phyloP scores from a whole-genome alignment of 2,329 filamentous ascomycete species.

The Pseudogymnoascus sp. region DNA sequence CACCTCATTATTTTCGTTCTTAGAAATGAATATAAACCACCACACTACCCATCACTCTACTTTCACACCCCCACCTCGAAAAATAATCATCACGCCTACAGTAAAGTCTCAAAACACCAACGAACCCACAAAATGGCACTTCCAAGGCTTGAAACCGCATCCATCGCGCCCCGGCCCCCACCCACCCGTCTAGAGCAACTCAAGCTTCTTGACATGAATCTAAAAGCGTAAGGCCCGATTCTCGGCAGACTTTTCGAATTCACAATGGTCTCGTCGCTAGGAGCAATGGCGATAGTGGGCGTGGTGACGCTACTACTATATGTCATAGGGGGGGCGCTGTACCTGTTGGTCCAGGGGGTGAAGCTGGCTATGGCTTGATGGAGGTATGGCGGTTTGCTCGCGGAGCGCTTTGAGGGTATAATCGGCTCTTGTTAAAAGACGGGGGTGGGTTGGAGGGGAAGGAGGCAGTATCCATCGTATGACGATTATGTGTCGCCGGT shows the following conservation, averaged over 20 bases:
- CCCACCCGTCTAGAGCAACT: not conserved
- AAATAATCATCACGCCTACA: not conserved
- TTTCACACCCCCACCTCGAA: not conserved
- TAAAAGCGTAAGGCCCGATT: not conserved
- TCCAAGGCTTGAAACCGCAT: not conserved
- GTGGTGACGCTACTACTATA: not conserved
- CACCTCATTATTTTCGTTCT: not conserved
- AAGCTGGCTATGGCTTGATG: not conserved
- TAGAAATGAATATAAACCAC: not conserved
- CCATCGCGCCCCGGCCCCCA: not conserved
- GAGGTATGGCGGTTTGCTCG: not conserved
- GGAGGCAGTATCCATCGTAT: not conserved
- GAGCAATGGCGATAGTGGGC: not conserved
- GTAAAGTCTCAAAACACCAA: not conserved
- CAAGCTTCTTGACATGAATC: not conserved
- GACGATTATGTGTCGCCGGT: not conserved
- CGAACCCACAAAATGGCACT: not conserved
- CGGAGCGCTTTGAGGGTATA: not conserved
- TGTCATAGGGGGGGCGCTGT: not conserved
- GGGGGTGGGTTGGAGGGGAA: not conserved
- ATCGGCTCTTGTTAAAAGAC: not conserved
- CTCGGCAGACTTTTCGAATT: not conserved
- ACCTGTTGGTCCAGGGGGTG: not conserved
- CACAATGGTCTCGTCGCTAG: not conserved
- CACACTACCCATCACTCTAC: not conserved